Evolutionary conservation across 2,329 filamentous ascomycete species (phyloP), one percentile per base, ranked within the genome.

Genomic region (Tothia fuscella): DNA sequence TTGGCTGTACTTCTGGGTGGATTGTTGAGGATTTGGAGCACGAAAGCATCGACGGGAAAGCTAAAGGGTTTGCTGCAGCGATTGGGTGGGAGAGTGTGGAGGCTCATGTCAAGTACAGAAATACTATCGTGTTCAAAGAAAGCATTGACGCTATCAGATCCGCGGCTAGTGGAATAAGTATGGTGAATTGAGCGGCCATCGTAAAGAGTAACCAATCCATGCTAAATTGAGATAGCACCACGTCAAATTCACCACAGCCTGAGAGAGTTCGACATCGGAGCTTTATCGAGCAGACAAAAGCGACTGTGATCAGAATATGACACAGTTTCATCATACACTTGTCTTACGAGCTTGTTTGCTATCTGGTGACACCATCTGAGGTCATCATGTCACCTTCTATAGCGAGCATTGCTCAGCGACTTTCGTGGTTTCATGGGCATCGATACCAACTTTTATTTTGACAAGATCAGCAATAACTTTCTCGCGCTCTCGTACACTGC

Each of bases 61-160:
- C 63, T 9, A 60, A 61, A 42, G 53, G 64, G 42, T 62, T 63
- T 49, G 49, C 67, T 3, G 44, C 63, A n/a, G 58, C 60, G 14
- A 56, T 72, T 41, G 72, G 71, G 4, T 76, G 72, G 72, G 55
- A 64, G 38, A 68, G 59, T 49, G 57, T 68, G 16, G 65, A 71
- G 26, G 58, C 57, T 36, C 72, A 76, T 53, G 56, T 64, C 60
- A 54, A 54, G 37, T 70, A 62, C 24, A 56, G 63, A 41, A 56
- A 67, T 47, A 65, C 64, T 21, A 55, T 63, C 46, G 57, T 53
- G 20, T 75, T 74, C 51, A 53, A 50, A 25, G 53, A 59, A 17
- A 55, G 60, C 13, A 63, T 70, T 44, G 43, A 45, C 37, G 52
- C 59, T 22, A 45, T 74, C 48, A 60, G 64, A 45, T 58, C 63